These are phyloP conservation scores for Talaromyces piceae DNA, from an alignment of 2,329 filamentous ascomycete species.

Conservation along the genomic window DNA sequence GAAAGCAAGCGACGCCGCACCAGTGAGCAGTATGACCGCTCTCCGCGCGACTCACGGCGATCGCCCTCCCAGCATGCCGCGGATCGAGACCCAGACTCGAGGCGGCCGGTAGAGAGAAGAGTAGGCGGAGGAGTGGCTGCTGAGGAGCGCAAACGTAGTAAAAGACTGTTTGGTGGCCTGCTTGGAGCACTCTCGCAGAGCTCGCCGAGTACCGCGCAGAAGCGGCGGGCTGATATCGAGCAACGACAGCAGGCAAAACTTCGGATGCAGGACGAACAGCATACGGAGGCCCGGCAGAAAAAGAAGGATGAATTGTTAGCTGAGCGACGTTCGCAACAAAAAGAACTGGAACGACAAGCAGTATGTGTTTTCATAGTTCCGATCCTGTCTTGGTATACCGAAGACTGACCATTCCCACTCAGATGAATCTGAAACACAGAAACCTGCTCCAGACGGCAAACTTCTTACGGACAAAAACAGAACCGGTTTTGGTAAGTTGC, in stretches of 20 bases:
- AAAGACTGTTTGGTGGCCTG: slow-evolving; percentile 77
- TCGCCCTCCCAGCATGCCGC: slow-evolving; percentile 15
- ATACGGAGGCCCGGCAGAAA: slow-evolving; percentile 59
- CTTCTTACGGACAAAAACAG: slow-evolving; percentile 63
- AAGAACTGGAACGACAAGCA: slow-evolving; percentile 65
- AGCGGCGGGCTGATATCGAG: slow-evolving; percentile 71
- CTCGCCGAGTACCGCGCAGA: slow-evolving; percentile 55
- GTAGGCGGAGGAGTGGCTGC: slow-evolving; percentile 45
- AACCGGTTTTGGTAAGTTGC: slow-evolving; percentile 64
- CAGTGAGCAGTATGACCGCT: slow-evolving; percentile 23
- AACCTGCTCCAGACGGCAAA: slow-evolving; percentile 65
- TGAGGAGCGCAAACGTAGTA: slow-evolving; percentile 78
- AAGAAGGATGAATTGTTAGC: slow-evolving; percentile 56
- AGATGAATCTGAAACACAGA: slow-evolving; percentile 70
- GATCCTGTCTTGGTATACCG: no score
- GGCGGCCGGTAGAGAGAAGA: slow-evolving; percentile 13
- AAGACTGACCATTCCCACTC: background rate
- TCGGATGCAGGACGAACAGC: slow-evolving; percentile 68
- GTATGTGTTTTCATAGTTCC: slow-evolving; percentile 46
- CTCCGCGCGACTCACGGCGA: slow-evolving; percentile 9
- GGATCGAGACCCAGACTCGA: slow-evolving; percentile 14
- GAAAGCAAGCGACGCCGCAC: slow-evolving; percentile 48
- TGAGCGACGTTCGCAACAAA: slow-evolving; percentile 61
- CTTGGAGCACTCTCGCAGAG: slow-evolving; percentile 71
- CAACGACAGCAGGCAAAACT: slow-evolving; percentile 70